Percentiles rank a stretch among this genome's conserved stretches.
phyloP scores from a whole-genome alignment of 2,329 filamentous ascomycete genomes.

The Aspergillus puulaauensis region DNA sequence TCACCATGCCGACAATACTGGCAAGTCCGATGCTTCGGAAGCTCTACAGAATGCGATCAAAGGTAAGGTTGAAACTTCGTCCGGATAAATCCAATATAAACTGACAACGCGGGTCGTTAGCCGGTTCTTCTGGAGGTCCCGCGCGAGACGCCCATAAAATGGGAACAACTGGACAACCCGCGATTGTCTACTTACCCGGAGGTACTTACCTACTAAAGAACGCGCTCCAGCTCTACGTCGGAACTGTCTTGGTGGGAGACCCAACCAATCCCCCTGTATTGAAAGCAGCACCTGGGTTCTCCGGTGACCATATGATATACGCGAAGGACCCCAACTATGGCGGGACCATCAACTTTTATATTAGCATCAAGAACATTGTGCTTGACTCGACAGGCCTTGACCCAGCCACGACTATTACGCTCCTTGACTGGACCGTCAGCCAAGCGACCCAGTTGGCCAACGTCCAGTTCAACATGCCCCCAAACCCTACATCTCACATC shows the following conservation, averaged over 20 bases:
- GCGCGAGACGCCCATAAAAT: slow-evolving; percentile 24
- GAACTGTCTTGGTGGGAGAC: slow-evolving; percentile 40
- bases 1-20: slow-evolving; percentile 35
- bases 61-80: slow-evolving; percentile 13
- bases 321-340: slow-evolving; percentile 37
- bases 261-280: slow-evolving; percentile 49
- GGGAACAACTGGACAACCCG: slow-evolving; percentile 32
- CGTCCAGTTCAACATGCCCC: slow-evolving; percentile 39
- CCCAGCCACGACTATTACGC: slow-evolving; percentile 25
- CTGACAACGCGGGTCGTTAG: slow-evolving; percentile 7
- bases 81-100: neutral
- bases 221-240: slow-evolving; percentile 28
- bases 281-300: slow-evolving; percentile 52
- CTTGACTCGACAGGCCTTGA: slow-evolving; percentile 36
- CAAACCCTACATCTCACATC: slow-evolving; percentile 30
- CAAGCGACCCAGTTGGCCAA: slow-evolving; percentile 42
- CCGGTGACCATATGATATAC: slow-evolving; percentile 57
- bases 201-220: slow-evolving; percentile 29
- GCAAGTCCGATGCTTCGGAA: slow-evolving; percentile 25
- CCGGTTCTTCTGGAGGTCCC: slow-evolving; percentile 26
- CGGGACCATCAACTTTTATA: slow-evolving; percentile 37
- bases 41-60: slow-evolving; percentile 32
- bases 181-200: slow-evolving; percentile 30
- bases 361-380: slow-evolving; percentile 39
- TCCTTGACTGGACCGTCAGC: slow-evolving; percentile 41